Conservation (phyloP, 2,329 filamentous ascomycete genomes). For the Claviceps sp. region DNA sequence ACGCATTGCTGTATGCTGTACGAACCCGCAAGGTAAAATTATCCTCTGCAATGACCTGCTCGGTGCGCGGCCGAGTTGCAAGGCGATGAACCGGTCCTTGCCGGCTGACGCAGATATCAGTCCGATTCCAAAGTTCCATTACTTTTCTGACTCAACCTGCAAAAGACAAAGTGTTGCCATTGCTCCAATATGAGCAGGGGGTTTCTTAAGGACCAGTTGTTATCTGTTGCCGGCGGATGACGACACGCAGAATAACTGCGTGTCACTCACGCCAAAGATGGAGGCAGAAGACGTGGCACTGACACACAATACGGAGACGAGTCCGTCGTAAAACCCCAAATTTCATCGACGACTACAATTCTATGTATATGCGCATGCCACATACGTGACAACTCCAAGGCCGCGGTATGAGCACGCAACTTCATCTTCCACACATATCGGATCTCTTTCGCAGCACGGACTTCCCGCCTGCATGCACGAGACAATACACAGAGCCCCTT, state of each 20-base stretch:
- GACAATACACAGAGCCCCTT: neutral
- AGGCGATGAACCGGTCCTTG: too few species aligned
- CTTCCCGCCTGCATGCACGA: neutral
- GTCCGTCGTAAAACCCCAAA: neutral
- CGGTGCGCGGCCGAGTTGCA: neutral
- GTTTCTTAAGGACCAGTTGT: neutral
- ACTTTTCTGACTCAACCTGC: neutral
- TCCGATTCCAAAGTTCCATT: too few species aligned
- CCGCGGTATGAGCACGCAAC: too few species aligned
- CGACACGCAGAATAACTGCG: neutral
- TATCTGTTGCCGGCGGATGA: neutral
- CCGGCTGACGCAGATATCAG: neutral
- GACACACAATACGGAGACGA: neutral
- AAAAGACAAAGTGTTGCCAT: neutral
- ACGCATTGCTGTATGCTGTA: neutral
- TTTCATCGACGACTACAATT: neutral
- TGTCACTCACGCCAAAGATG: neutral
- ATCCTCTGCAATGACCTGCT: neutral
- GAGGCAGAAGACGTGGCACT: neutral
- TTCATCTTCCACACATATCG: too few species aligned
- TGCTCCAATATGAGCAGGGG: neutral
- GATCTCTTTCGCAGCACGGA: too few species aligned
- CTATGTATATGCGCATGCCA: too few species aligned
- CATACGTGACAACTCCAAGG: too few species aligned
- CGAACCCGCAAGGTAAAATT: neutral